phyloP scores from a whole-genome alignment of 2,329 filamentous ascomycete species.

The Phyllosticta paracitricarpa region DNA sequence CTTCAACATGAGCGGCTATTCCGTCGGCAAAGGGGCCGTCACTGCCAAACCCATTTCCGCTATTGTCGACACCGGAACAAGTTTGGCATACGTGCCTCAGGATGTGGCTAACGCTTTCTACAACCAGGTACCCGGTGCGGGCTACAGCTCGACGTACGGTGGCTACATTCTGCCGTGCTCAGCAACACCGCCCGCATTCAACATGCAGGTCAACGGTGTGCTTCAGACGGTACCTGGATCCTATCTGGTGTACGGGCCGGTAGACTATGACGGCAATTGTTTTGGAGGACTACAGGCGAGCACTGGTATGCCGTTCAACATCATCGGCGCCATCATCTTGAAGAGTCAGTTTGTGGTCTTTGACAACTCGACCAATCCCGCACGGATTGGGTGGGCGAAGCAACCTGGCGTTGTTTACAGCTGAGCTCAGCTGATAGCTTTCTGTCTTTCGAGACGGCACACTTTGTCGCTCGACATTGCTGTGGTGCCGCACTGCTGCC shows the following conservation, averaged over 20 bases:
- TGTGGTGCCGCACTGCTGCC: not conserved
- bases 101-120: slow-evolving; percentile 51
- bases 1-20: slow-evolving; percentile 48
- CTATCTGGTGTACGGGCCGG: slow-evolving; percentile 45
- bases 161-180: slow-evolving; percentile 48
- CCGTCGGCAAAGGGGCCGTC: slow-evolving; percentile 36
- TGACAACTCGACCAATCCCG: slow-evolving; percentile 37
- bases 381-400: slow-evolving; percentile 25
- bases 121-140: slow-evolving; percentile 42
- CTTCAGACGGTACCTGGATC: slow-evolving; percentile 42
- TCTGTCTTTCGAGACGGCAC: not conserved
- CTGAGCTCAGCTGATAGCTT: not conserved
- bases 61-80: slow-evolving; percentile 64
- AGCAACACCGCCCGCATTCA: slow-evolving; percentile 43
- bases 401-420: not conserved
- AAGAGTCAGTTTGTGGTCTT: slow-evolving; percentile 70
- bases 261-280: slow-evolving; percentile 40
- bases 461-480: not conserved
- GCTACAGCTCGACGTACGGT: slow-evolving; percentile 38
- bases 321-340: slow-evolving; percentile 70
- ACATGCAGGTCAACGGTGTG: slow-evolving; percentile 40
- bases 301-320: slow-evolving; percentile 49
- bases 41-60: slow-evolving; percentile 35
- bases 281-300: slow-evolving; percentile 67
- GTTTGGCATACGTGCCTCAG: slow-evolving; percentile 50